phyloP scores from a whole-genome alignment of 352 stramenopile genomes.

The Globisporangium abappressorium region DNA sequence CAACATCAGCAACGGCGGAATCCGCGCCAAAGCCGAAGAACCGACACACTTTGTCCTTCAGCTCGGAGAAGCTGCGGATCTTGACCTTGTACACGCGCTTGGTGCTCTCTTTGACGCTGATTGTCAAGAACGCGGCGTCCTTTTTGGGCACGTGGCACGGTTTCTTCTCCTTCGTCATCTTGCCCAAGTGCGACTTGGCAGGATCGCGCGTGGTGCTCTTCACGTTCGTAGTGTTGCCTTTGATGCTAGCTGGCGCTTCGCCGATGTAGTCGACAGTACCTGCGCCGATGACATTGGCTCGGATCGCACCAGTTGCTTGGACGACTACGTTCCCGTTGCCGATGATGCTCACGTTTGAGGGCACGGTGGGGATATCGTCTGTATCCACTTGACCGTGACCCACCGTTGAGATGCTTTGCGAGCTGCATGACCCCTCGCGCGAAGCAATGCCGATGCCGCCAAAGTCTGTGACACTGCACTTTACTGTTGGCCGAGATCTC shows the following conservation, averaged over 20 bases:
- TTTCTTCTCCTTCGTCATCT: background rate
- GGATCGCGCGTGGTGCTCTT: constrained; percentile 2
- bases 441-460: constrained; percentile 18
- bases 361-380: constrained; percentile 9
- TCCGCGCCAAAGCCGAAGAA: constrained; percentile 2
- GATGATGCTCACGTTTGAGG: constrained; percentile 1
- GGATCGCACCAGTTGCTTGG: constrained; percentile 2
- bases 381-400: constrained; percentile 20
- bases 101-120: background rate
- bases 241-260: constrained; percentile 3
- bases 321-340: constrained; percentile 17
- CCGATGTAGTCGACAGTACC: constrained; percentile 14
- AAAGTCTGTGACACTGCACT: constrained; percentile 12
- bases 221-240: background rate
- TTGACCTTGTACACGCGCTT: constrained; percentile 5
- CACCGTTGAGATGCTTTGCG: constrained; percentile 9
- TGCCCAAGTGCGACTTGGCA: background rate
- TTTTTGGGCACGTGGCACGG: background rate
- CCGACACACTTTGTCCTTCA: background rate
- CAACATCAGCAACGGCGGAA: background rate
- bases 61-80: constrained; percentile 3
- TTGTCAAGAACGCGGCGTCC: background rate
- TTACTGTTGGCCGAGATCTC: background rate
- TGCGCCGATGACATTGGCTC: constrained; percentile 10
- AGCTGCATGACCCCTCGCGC: constrained; percentile 1